phyloP scores from a whole-genome alignment of 2,329 filamentous ascomycete genomes.

The Fusarium protoensiforme region DNA sequence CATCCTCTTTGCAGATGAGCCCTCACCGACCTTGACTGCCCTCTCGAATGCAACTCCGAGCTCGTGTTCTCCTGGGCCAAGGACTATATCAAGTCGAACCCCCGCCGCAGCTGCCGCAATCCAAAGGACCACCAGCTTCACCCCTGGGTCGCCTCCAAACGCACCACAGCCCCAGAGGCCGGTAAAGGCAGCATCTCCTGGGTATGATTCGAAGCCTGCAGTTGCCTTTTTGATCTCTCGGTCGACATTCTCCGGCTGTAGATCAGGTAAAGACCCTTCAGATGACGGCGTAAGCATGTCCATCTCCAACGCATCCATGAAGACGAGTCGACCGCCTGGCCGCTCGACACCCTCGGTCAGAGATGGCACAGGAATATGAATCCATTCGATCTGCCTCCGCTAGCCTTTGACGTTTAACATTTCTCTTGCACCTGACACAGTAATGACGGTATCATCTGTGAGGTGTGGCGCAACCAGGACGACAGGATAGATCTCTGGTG shows the following conservation, averaged over 20 bases:
- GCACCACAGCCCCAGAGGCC: constrained; percentile 51
- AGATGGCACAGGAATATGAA: neutral
- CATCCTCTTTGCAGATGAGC: neutral
- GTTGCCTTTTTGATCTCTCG: constrained; percentile 47
- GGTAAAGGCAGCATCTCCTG: constrained; percentile 34
- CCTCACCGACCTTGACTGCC: constrained; percentile 4
- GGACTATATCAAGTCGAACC: constrained; percentile 31
- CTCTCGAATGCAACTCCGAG: constrained; percentile 24
- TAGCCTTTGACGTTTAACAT: constrained; percentile 46
- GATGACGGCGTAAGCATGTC: constrained; percentile 38
- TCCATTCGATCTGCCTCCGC: constrained; percentile 44
- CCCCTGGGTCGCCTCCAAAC: constrained; percentile 47
- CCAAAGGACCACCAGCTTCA: constrained; percentile 48
- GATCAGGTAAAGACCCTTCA: constrained; percentile 38
- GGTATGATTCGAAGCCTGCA: constrained; percentile 41
- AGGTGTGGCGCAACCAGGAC: constrained; percentile 48
- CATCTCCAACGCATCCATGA: constrained; percentile 53
- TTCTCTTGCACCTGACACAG: constrained; percentile 42
- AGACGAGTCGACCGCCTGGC: constrained; percentile 45
- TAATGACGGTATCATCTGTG: constrained; percentile 39
- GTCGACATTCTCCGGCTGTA: constrained; percentile 38
- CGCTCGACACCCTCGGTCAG: neutral
- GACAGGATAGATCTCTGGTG: constrained; percentile 49
- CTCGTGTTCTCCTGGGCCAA: constrained; percentile 30
- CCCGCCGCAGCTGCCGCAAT: constrained; percentile 43